A percentile compares a stretch with the other conserved stretches of the same genome.
Conservation (phyloP, 1,284 basidiomycete species). For the Marasmius oreades region DNA sequence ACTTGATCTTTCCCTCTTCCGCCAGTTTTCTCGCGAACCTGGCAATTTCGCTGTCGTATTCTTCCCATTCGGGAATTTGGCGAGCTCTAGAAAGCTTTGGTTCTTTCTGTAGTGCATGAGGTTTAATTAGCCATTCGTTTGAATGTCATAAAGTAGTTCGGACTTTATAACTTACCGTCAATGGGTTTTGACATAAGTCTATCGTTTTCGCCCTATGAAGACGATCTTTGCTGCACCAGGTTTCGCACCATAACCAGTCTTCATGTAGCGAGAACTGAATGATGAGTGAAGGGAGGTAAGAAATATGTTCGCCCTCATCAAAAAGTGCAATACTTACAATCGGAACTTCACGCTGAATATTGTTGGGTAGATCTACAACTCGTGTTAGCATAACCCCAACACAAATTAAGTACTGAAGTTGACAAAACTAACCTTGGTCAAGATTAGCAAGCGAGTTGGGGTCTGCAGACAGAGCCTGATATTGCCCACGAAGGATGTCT, state of each 20-base stretch:
- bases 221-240: slow-evolving; percentile 86
- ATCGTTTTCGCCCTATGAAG: slow-evolving; percentile 83
- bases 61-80: slow-evolving; percentile 97
- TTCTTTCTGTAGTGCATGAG: slow-evolving; percentile 68
- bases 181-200: slow-evolving; percentile 89
- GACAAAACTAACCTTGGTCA: slow-evolving; percentile 68
- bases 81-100: slow-evolving; percentile 91
- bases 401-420: too few relatives aligned
- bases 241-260: slow-evolving; percentile 94
- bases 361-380: slow-evolving; percentile 82
- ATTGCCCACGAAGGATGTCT: slow-evolving; percentile 88
- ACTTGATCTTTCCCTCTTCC: slow-evolving; percentile 61
- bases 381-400: too few relatives aligned
- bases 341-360: slow-evolving; percentile 82
- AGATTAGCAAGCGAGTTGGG: slow-evolving; percentile 92
- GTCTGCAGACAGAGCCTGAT: slow-evolving; percentile 91
- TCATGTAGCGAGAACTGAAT: slow-evolving; percentile 77
- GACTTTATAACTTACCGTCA: slow-evolving; percentile 61
- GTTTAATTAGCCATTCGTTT: neutral
- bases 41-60: slow-evolving; percentile 81
- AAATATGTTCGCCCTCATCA: neutral
- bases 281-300: slow-evolving; percentile 2
- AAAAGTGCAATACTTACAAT: slow-evolving; percentile 56
- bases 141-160: neutral
- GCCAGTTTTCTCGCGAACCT: slow-evolving; percentile 67